Percentiles rank a stretch among this genome's conserved stretches.
Conservation (phyloP, 768 basidiomycete species). For the Crassisporium funariophilum region DNA sequence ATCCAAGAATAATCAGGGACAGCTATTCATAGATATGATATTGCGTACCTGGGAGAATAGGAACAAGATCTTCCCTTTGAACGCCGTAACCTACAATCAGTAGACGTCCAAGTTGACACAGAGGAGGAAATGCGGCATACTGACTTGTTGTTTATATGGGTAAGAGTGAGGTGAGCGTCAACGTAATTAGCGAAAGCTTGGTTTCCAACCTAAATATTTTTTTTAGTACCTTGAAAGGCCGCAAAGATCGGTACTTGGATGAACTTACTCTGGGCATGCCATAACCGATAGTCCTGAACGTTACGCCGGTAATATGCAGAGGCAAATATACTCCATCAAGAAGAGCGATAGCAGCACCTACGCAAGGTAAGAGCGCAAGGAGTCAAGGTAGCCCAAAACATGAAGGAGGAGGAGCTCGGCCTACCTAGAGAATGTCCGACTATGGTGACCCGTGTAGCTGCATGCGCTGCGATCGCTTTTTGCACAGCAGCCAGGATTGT, state of each 20-base stretch:
- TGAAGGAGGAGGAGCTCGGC: neutral
- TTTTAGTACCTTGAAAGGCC: too few species aligned
- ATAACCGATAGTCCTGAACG: constrained; percentile 39
- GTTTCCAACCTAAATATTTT: constrained; percentile 54
- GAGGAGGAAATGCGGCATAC: constrained; percentile 5
- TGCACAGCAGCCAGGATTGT: constrained; percentile 43
- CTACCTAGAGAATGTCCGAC: constrained; percentile 50
- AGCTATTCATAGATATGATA: neutral
- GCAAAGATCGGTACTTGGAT: constrained; percentile 22
- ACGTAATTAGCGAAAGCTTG: constrained; percentile 64
- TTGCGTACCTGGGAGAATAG: constrained; percentile 40
- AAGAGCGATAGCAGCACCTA: constrained; percentile 55
- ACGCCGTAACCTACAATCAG: too few species aligned
- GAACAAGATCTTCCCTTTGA: constrained; percentile 41
- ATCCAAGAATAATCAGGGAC: neutral
- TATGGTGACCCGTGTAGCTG: constrained; percentile 40
- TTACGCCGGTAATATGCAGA: constrained; percentile 44
- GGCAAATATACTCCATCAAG: constrained; percentile 60
- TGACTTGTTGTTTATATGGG: constrained; percentile 63
- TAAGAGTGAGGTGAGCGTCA: constrained; percentile 48
- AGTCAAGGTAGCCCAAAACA: neutral
- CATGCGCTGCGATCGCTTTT: constrained; percentile 34
- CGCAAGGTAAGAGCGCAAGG: neutral
- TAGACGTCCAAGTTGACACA: neutral
- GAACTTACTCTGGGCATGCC: constrained; percentile 45